phyloP scores from a whole-genome alignment of 2,329 filamentous ascomycete genomes.

The Acrodontium crateriforme region DNA sequence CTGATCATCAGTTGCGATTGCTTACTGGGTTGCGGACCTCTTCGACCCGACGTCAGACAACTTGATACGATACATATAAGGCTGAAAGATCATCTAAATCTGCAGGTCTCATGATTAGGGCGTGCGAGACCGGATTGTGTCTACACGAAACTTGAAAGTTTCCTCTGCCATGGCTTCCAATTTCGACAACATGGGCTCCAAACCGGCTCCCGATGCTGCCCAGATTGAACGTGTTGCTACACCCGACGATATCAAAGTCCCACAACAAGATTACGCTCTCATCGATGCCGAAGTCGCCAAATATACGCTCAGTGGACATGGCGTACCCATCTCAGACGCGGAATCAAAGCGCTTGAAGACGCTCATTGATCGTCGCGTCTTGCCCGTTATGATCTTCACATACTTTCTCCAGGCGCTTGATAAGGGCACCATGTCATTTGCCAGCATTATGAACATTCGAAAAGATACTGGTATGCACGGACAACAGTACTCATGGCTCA shows the following conservation, averaged over 20 bases:
- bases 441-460: slow-evolving; percentile 28
- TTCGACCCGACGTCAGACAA: too few relatives aligned
- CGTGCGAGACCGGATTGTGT: not conserved
- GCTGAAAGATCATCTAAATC: too few relatives aligned
- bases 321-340: slow-evolving; percentile 44
- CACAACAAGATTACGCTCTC: slow-evolving; percentile 42
- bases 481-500: slow-evolving; percentile 24
- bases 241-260: slow-evolving; percentile 31
- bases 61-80: too few relatives aligned
- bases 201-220: slow-evolving; percentile 5
- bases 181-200: slow-evolving; percentile 1
- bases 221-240: slow-evolving; percentile 39
- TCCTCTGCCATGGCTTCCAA: not conserved
- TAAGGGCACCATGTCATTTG: slow-evolving; percentile 29
- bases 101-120: too few relatives aligned
- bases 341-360: slow-evolving; percentile 48
- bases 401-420: slow-evolving; percentile 29
- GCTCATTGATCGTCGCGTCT: slow-evolving; percentile 29
- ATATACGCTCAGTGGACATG: slow-evolving; percentile 46
- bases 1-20: too few relatives aligned
- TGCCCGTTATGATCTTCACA: slow-evolving; percentile 26
- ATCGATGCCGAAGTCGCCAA: slow-evolving; percentile 59
- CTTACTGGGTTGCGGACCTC: too few relatives aligned
- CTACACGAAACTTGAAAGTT: not conserved
- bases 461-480: slow-evolving; percentile 22